Percentiles rank a stretch among this genome's conserved stretches.
Conservation (phyloP, 2,329 filamentous ascomycete species). For the Ascochyta fabae region DNA sequence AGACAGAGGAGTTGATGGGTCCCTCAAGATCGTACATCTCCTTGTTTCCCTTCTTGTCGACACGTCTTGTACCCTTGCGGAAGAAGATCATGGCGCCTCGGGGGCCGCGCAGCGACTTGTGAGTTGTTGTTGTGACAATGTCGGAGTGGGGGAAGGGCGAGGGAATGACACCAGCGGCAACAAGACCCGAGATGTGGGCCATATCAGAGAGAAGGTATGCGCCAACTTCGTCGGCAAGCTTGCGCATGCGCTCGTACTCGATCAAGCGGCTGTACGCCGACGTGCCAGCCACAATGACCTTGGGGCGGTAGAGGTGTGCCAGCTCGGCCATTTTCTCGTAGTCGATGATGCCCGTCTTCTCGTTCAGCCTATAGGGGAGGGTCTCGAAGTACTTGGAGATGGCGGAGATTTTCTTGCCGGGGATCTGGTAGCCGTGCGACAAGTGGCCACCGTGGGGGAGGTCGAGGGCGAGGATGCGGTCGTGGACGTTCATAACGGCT, state of each 20-base stretch:
- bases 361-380: slow-evolving; percentile 90
- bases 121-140: slow-evolving; percentile 96
- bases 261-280: slow-evolving; percentile 98
- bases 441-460: slow-evolving; percentile 95
- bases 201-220: slow-evolving; percentile 97
- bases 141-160: slow-evolving; percentile 93
- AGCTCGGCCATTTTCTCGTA: slow-evolving; percentile 92
- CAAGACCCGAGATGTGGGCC: slow-evolving; percentile 97
- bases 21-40: slow-evolving; percentile 93
- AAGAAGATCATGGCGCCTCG: slow-evolving; percentile 99
- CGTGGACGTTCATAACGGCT: slow-evolving; percentile 88
- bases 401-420: slow-evolving; percentile 82
- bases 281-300: slow-evolving; percentile 94
- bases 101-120: slow-evolving; percentile 97
- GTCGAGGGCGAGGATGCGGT: slow-evolving; percentile 95
- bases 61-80: slow-evolving; percentile 92
- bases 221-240: slow-evolving; percentile 91
- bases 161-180: slow-evolving; percentile 90
- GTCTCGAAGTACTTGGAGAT: slow-evolving; percentile 99
- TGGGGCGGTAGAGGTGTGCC: slow-evolving; percentile 90
- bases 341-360: slow-evolving; percentile 93
- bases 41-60: slow-evolving; percentile 89
- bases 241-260: slow-evolving; percentile 94
- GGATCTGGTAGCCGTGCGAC: slow-evolving; percentile 96
- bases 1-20: slow-evolving; percentile 98